Percentiles rank a stretch among this genome's conserved stretches.
phyloP scores from a whole-genome alignment of 768 basidiomycete genomes.

The Clitopilus passeckerianus region DNA sequence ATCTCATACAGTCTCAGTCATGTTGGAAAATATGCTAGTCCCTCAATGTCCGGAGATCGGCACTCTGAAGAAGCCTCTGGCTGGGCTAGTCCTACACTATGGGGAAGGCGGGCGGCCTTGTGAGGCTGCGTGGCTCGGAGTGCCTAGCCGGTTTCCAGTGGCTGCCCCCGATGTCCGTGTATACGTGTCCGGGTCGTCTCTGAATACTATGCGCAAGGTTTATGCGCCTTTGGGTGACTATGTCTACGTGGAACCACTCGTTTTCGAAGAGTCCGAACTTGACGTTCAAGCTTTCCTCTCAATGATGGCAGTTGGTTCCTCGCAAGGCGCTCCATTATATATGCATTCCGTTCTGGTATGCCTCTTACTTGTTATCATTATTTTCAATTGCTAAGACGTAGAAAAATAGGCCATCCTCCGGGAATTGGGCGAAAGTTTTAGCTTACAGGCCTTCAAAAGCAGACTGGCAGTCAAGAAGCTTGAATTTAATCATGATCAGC shows the following conservation, averaged over 20 bases:
- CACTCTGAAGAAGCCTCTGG: slow-evolving; percentile 44
- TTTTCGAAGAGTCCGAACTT: slow-evolving; percentile 54
- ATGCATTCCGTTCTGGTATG: slow-evolving; percentile 61
- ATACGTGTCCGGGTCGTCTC: slow-evolving; percentile 56
- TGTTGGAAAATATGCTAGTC: slow-evolving; percentile 69
- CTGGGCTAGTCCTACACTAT: slow-evolving; percentile 64
- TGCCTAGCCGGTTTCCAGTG: slow-evolving; percentile 12
- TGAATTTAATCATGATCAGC: slow-evolving; percentile 53
- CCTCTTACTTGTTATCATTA: not conserved
- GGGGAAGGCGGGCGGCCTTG: slow-evolving; percentile 69
- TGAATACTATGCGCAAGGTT: slow-evolving; percentile 54
- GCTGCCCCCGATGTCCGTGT: slow-evolving; percentile 34
- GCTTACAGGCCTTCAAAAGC: slow-evolving; percentile 42
- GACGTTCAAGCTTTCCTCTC: slow-evolving; percentile 67
- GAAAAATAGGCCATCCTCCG: slow-evolving; percentile 49
- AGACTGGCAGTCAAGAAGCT: slow-evolving; percentile 40
- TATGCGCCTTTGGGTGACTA: slow-evolving; percentile 47
- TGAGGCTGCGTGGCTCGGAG: slow-evolving; percentile 61
- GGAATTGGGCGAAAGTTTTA: slow-evolving; percentile 56
- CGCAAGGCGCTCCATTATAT: slow-evolving; percentile 61
- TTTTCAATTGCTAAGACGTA: not conserved
- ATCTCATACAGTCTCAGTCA: slow-evolving; percentile 64
- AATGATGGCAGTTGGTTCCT: slow-evolving; percentile 68
- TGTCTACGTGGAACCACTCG: slow-evolving; percentile 49
- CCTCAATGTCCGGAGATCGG: slow-evolving; percentile 45